Evolutionary conservation across 2,329 filamentous ascomycete genomes (phyloP), one percentile per base, ranked within the genome.

Genomic region (Akanthomyces uredinophilus): DNA sequence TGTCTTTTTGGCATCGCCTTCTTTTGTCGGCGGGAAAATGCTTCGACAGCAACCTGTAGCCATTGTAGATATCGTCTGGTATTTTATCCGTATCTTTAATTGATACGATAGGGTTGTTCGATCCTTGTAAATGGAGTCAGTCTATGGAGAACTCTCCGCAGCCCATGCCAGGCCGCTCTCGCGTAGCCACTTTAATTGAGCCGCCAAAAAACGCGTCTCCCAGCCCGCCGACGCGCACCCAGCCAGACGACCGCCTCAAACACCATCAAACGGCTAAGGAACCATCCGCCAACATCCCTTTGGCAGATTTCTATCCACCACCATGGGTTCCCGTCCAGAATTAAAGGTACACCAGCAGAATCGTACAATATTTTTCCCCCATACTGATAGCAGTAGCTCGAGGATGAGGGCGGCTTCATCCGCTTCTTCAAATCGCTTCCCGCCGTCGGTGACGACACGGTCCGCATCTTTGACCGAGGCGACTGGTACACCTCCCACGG

Each of bases 401-500:
- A 99, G 71, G 95, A 99, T 73, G 95, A 99, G 80, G 87, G 89
- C 71, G 92, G 94, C 68, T 99, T 99, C 81, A 97, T 98, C 78
- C 91, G 89, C 68, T 96, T 92, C 79, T 99, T 96, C 81, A 94
- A 94, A 69, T 89, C 87, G n/a, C 83, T 99, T 3, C 87, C 92
- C 6, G 70, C 80, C 16, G 86, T 87, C 59, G 85, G 87, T 68
- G 83, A 87, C 44, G 89, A 90, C 60, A 93, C 91, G 0, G 83
- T 99, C 60, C 88, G 95, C 60, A 89, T 99, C 64, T 98, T 98
- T 72, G 93, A 98, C 71, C 87, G 95, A 66, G 90, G 91, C 41
- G 95, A 99, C 72, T 99, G 88, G 84, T 97, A 97, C 74, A 96
- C 94, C 6, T 90, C 93, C n/a, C 92, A 96, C 70, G 91, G 90